Base-by-base conservation (phyloP, 2,329 filamentous ascomycete genomes). In the Paraphaeosphaeria sporulosa region DNA sequence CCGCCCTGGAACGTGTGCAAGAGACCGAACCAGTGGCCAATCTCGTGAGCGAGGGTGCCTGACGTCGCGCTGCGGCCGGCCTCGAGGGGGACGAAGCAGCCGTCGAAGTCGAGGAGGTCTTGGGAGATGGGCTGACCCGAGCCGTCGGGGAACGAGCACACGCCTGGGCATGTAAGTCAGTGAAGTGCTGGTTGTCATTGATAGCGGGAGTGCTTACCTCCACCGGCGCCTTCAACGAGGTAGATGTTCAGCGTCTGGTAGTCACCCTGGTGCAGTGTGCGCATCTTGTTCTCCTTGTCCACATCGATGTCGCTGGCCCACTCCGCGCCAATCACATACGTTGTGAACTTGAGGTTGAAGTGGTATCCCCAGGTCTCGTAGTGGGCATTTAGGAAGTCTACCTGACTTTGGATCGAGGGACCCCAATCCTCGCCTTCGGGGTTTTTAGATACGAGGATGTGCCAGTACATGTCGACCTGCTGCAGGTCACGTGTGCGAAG, bases 241-340 rank as follows among this genome's bases (percentile, higher is more conserved):
- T 86, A 87, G 57, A 87, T 75, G 70, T 87, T 87, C 40, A 87
- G 76, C 3, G 79, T 78, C 36, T 67, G 64, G 72, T 87, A 87
- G 55, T 70, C 81, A 47, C 85, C 85, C 46, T 77, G 71, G 25
- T 84, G 83, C 10, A 86, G 80, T 2, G 80, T 73, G 68, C 86
- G 86, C 81, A 86, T 83, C 57, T 64, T 62, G 30, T 63, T 58
- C 15, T 50, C 49, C 56, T 62, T 57, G 30, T 64, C 47, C 47
- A 53, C 43, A 30, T 63, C 61, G 42, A 65, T 63, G 32, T 64
- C 61, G 12, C 46, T 49, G 8, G 66, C 66, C 66, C 64, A 68
- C 32, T 61, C 59, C 5, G 59, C 58, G 34, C 63, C 60, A 30
- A 64, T 56, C n/a, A 59, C 55, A 27, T 57, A 63, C 1, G 48